Conservation (phyloP, 164 flowering plant species). For the Malania oleifera region DNA sequence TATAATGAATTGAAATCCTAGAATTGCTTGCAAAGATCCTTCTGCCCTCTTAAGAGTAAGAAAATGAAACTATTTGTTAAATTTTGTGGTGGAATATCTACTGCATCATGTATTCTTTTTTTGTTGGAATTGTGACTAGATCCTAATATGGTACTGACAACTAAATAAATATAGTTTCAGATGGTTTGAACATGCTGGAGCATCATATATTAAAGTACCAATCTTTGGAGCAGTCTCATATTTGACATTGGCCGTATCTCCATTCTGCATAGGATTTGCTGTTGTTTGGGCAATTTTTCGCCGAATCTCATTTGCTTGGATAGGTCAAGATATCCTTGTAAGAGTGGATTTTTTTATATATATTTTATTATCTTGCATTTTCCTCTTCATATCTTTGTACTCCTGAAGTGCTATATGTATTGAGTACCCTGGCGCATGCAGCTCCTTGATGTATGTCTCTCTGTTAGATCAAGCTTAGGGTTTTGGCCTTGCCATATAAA, state of each 20-base stretch:
- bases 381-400: neutral
- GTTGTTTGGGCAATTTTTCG: constrained; percentile 94
- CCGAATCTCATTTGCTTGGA: constrained; percentile 77
- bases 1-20: no score
- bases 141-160: neutral
- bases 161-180: constrained; percentile 36
- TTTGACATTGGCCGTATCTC: constrained; percentile 80
- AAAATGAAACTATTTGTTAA: no score
- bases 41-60: no score
- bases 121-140: neutral
- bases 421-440: neutral
- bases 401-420: neutral
- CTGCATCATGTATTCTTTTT: no score
- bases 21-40: no score
- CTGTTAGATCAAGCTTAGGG: no score
- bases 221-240: constrained; percentile 85
- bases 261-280: constrained; percentile 90
- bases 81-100: no score
- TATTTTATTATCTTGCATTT: neutral
- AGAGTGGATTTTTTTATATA: constrained; percentile 24
- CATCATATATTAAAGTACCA: constrained; percentile 80
- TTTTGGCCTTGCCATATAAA: no score
- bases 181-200: constrained; percentile 71
- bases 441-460: neutral
- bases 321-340: constrained; percentile 98